Base-by-base conservation (phyloP, 225 moss, liverwort and hornwort species). In the Takakia lepidozioides region DNA sequence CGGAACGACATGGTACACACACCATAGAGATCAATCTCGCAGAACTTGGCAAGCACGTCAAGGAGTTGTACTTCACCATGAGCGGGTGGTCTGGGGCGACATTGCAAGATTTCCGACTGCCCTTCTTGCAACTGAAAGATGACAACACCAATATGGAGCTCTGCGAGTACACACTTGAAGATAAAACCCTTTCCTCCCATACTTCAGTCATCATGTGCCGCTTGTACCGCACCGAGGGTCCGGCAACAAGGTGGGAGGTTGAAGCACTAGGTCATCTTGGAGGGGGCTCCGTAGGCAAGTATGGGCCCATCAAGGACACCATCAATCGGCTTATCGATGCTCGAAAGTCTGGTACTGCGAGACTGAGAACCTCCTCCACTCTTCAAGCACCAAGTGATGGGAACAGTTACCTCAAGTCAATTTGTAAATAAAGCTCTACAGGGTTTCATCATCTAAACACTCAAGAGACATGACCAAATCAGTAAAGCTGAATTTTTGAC, bases 51-150 rank as follows among this genome's bases (percentile, higher is more conserved):
- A 26, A 7, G 14, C 15, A 29, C 22, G 66, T 67, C 46, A 39
- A 48, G 28, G 66, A 59, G 38, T 24, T 67, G 2, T 67, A 59
- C 54, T 67, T 67, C 46, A 67, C 66, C 10, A 59, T 67, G 59
- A 67, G 66, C 8, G 66, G 48, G 14, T 60, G 14, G 9, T 10
- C n/a, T 1, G 39, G 48, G 1, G 47, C 28, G 9, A 54, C 30
- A 10, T 29, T 60, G 17, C 38, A 39, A 6, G 44, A 59, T 6
- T 67, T 67, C 39, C 9, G 40, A 5, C 46, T 65, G 22, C 60
- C 54, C 10, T 67, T 55, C 25, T 53, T 60, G 27, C 54, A 67
- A 29, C 11, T 60, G 17, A 55, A 47, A 38, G 67, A 60, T 32
- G 25, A 34, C 10, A 29, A 22, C 0, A 39, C 54, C 1, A 40